Evolutionary conservation across 176 grass and related monocot species (phyloP).

Genomic region (Aegilops umbellulata): DNA sequence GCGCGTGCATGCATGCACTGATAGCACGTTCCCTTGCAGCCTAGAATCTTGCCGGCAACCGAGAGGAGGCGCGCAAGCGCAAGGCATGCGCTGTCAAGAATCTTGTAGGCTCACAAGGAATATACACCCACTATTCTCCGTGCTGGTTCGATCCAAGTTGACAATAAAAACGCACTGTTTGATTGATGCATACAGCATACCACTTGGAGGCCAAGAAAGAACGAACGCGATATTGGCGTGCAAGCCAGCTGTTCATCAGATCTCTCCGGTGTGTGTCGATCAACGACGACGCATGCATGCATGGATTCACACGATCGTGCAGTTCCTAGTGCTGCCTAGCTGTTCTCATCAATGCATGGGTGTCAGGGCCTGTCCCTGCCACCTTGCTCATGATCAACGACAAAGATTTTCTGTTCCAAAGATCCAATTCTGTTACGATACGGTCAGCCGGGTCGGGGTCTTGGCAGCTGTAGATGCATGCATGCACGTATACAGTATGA

Average conservation of each 20-base stretch:
- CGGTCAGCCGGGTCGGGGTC: background rate
- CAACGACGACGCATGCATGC: background rate
- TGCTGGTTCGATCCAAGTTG: background rate
- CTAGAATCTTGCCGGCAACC: no score
- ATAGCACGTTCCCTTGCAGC: background rate
- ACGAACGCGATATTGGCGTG: background rate
- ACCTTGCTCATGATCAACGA: background rate
- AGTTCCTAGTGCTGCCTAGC: background rate
- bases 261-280: background rate
- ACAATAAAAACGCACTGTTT: no score
- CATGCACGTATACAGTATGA: no score
- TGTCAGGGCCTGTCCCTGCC: no score
- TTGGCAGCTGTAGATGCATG: background rate
- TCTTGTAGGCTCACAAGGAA: background rate
- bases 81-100: background rate
- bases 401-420: background rate
- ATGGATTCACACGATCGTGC: background rate
- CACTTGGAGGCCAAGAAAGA: conserved; percentile 8
- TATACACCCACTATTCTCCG: background rate
- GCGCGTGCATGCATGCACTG: background rate
- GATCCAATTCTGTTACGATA: background rate
- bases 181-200: no score
- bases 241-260: background rate
- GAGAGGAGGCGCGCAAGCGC: no score
- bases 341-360: background rate